Evolutionary conservation across 2,329 filamentous ascomycete genomes (phyloP), one percentile per base, ranked within the genome.

Genomic region (Byssoonygena ceratinophila): DNA sequence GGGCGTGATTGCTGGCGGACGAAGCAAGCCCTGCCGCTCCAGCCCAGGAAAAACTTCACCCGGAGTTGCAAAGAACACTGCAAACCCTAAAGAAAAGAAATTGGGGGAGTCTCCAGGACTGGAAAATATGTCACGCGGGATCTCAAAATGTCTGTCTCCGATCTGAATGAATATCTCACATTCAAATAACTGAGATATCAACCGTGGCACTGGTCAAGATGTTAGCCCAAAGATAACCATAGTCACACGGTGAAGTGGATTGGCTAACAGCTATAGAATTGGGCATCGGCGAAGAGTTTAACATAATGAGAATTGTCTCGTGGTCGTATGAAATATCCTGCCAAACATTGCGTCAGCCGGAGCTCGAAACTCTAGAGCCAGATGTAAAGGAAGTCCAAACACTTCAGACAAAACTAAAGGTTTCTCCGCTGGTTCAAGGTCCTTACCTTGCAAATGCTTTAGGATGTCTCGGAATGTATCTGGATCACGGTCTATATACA

Each of bases 401-500:
- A n/a, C n/a, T n/a, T n/a, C n/a, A n/a, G n/a, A n/a, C n/a, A n/a
- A n/a, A n/a, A n/a, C n/a, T n/a, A n/a, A n/a, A n/a, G n/a, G n/a
- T n/a, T n/a, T n/a, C n/a, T n/a, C n/a, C n/a, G n/a, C n/a, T n/a
- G n/a, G n/a, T n/a, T n/a, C n/a, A n/a, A n/a, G 32, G 4, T 43
- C 11, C 37, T 22, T 62, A 75, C 76, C 87, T 72, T 95, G 90
- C 20, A 97, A 75, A 73, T 97, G 90, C 52, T 90, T 76, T 34
- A 85, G 85, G 58, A 97, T 96, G 64, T 96, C 88, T 62, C 77
- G 79, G 67, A 97, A 97, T 0, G 89, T 96, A 12, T 76, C 76
- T 0, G 91, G 90, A 68, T 97, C 91, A 56, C 91, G 84, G 68
- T 97, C 91, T 63, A 97, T 96, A 70, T 96, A 96, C 5, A 97